Evolutionary conservation across 768 basidiomycete species (phyloP).

Genomic region (Coprinellus micaceus): DNA sequence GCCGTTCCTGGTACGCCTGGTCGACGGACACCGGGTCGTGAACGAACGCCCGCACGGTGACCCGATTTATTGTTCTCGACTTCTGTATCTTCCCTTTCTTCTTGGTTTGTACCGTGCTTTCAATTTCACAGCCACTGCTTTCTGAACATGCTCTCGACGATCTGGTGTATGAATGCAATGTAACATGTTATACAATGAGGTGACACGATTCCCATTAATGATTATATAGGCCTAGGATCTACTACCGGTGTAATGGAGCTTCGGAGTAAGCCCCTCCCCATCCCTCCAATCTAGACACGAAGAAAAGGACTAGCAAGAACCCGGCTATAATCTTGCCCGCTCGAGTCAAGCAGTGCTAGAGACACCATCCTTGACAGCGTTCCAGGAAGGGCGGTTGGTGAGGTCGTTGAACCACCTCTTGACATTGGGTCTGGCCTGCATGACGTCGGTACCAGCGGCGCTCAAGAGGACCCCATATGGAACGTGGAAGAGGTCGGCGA

Average conservation of each 20-base stretch:
- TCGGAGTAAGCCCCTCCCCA: too few relatives aligned
- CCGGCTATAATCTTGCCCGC: too few relatives aligned
- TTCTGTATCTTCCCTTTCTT: not conserved
- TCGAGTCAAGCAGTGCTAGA: conserved; percentile 9
- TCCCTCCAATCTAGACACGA: too few relatives aligned
- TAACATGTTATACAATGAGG: too few relatives aligned
- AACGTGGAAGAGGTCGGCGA: conserved; percentile 48
- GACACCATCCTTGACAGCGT: conserved; percentile 20
- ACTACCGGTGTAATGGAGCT: too few relatives aligned
- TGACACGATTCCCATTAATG: too few relatives aligned
- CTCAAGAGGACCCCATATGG: conserved; percentile 34
- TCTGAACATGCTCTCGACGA: too few relatives aligned
- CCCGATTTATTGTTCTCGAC: not conserved
- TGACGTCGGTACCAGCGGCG: conserved; percentile 24
- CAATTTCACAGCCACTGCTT: too few relatives aligned
- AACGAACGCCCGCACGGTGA: conserved; percentile 15
- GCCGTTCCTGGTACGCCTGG: conserved; percentile 4
- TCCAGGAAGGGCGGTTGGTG: conserved; percentile 18
- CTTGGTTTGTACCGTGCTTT: not conserved
- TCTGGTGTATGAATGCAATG: too few relatives aligned
- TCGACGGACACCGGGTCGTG: conserved; percentile 28
- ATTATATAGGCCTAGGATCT: too few relatives aligned
- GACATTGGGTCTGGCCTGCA: conserved; percentile 44
- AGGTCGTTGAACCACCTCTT: conserved; percentile 23
- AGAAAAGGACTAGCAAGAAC: too few relatives aligned